Conservation (phyloP, 2,329 filamentous ascomycete genomes). For the Exserohilum rostratum region DNA sequence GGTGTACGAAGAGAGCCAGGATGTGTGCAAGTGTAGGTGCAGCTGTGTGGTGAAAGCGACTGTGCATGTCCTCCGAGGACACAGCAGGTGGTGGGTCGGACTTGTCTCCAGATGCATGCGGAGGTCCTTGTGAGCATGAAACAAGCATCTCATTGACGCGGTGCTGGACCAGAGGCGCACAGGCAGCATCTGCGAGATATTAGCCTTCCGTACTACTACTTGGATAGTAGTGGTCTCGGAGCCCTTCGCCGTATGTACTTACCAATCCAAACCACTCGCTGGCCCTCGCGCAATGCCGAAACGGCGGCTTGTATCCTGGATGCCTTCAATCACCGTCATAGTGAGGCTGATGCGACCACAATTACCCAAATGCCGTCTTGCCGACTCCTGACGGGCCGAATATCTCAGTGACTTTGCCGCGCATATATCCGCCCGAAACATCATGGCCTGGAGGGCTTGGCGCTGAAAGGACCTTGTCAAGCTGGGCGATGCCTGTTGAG, state of each 20-base stretch:
- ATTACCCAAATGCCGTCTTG: conserved; percentile 82
- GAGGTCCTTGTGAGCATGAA: conserved; percentile 9
- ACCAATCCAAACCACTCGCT: conserved; percentile 84
- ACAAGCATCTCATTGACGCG: conserved; percentile 58
- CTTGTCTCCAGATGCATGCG: conserved; percentile 6
- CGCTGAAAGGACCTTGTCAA: conserved; percentile 53
- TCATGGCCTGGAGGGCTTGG: conserved; percentile 30
- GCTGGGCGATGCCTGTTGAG: conserved; percentile 55
- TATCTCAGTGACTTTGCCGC: conserved; percentile 82
- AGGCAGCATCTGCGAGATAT: conserved; percentile 54
- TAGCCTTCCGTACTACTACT: conserved; percentile 26
- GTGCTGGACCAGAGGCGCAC: conserved; percentile 54
- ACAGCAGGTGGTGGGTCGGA: conserved; percentile 19
- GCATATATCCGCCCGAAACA: conserved; percentile 63
- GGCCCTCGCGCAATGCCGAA: conserved; percentile 65
- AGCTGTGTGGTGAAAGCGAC: conserved; percentile 69
- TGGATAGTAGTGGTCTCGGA: conserved; percentile 14
- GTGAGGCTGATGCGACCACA: conserved; percentile 26
- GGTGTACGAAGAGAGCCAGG: conserved; percentile 73
- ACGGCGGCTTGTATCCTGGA: conserved; percentile 72
- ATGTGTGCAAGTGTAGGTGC: conserved; percentile 66
- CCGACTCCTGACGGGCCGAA: conserved; percentile 87
- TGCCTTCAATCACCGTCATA: conserved; percentile 33
- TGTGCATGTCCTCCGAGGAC: conserved; percentile 40
- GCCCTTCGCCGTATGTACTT: conserved; percentile 44